These are phyloP conservation scores for Syzygium malaccense DNA, from an alignment of 441 rosid species.

Conservation along the genomic window DNA sequence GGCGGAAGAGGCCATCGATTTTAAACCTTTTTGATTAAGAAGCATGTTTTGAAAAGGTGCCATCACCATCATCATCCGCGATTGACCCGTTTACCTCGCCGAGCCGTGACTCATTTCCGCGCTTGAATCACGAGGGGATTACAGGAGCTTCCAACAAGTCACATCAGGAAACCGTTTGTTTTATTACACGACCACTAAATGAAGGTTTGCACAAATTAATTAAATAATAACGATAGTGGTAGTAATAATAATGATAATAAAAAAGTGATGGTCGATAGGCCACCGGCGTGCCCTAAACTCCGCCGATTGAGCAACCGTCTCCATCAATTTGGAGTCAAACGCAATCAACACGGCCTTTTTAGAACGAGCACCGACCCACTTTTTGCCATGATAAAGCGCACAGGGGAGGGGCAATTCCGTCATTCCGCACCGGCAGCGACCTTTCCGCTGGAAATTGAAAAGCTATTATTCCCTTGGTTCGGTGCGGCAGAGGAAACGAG, in stretches of 20 bases:
- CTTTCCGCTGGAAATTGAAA: neutral
- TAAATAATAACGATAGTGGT: neutral
- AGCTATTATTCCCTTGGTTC: neutral
- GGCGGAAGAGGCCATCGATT: neutral
- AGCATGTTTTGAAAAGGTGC: neutral
- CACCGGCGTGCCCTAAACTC: neutral
- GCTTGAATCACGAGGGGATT: neutral
- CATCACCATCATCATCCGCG: no score
- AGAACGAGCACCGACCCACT: neutral
- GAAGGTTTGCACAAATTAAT: neutral
- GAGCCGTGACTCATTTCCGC: neutral
- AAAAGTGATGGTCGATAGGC: neutral
- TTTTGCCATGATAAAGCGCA: neutral
- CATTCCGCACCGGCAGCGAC: neutral
- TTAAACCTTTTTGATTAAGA: neutral
- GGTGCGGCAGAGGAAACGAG: neutral
- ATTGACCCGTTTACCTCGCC: neutral
- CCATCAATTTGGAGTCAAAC: neutral
- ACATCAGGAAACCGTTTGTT: neutral
- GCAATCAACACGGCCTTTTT: rapidly evolving
- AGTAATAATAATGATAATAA: neutral
- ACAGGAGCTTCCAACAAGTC: neutral
- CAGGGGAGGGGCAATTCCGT: neutral
- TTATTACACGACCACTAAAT: neutral
- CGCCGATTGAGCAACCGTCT: neutral